Evolutionary conservation across 2,329 filamentous ascomycete genomes (phyloP).

Genomic region (Phaeoacremonium minimum): DNA sequence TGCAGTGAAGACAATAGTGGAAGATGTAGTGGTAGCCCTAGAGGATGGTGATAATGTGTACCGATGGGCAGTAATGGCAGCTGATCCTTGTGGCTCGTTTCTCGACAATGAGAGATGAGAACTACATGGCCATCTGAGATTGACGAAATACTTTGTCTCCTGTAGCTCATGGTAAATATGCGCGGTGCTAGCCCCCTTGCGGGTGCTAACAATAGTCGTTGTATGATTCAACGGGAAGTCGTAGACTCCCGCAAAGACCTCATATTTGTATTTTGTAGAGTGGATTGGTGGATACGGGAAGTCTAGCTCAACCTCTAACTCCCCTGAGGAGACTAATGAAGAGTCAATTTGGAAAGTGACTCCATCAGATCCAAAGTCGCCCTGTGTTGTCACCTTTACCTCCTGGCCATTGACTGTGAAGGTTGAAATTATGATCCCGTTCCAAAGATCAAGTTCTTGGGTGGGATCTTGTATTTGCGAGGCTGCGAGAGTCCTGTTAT

Average conservation of each 20-base stretch:
- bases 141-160: conserved; percentile 32
- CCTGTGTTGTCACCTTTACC: conserved; percentile 29
- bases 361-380: conserved; percentile 31
- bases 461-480: conserved; percentile 19
- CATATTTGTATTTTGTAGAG: conserved; percentile 34
- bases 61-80: conserved; percentile 20
- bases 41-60: conserved; percentile 20
- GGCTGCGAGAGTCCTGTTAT: conserved; percentile 20
- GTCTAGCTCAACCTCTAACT: conserved; percentile 32
- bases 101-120: conserved; percentile 14
- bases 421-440: conserved; percentile 30
- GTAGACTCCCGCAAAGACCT: conserved; percentile 35
- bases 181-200: conserved; percentile 10
- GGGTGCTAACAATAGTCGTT: conserved; percentile 18
- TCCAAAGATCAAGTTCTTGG: conserved; percentile 32
- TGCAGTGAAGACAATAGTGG: conserved; percentile 23
- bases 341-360: conserved; percentile 31
- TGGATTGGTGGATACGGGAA: conserved; percentile 37
- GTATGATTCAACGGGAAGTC: conserved; percentile 32
- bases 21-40: not conserved
- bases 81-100: conserved; percentile 17
- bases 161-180: conserved; percentile 31
- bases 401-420: conserved; percentile 23
- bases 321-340: conserved; percentile 21
- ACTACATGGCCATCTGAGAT: conserved; percentile 24